These are phyloP conservation scores for Suillus paluster DNA, from an alignment of 768 basidiomycete genomes.

Conservation along the genomic window DNA sequence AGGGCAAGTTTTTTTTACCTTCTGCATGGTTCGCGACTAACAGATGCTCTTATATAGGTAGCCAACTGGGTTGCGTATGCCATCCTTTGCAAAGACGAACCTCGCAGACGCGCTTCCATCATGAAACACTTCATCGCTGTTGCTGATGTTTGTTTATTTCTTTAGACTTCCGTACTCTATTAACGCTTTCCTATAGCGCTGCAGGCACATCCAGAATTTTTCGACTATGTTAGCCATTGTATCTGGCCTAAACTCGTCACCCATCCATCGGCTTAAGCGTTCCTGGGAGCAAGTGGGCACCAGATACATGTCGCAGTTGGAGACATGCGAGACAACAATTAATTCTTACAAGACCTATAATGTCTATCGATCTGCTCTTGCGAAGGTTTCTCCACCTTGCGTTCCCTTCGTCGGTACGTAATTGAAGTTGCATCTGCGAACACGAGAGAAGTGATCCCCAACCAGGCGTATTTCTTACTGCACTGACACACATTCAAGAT, in stretches of 20 bases:
- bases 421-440: not conserved
- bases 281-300: constrained; percentile 64
- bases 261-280: constrained; percentile 65
- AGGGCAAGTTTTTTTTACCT: constrained; percentile 40
- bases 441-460: not conserved
- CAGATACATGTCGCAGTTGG: constrained; percentile 52
- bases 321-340: constrained; percentile 59
- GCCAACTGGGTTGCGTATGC: constrained; percentile 66
- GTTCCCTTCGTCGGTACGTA: constrained; percentile 70
- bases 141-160: constrained; percentile 55
- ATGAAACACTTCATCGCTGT: constrained; percentile 72
- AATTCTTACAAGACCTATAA: constrained; percentile 72
- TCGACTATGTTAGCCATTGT: constrained; percentile 71
- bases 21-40: not conserved
- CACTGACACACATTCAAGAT: constrained; percentile 65
- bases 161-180: not conserved
- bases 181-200: constrained; percentile 46
- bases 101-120: constrained; percentile 59
- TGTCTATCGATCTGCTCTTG: constrained; percentile 59
- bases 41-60: constrained; percentile 41
- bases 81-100: constrained; percentile 58
- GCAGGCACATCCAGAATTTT: constrained; percentile 66
- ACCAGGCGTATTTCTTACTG: constrained; percentile 62
- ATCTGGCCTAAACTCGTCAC: constrained; percentile 69
- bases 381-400: constrained; percentile 62